Evolutionary conservation across 2,329 filamentous ascomycete genomes (phyloP).

Genomic region (Ophiosphaerella narmari): DNA sequence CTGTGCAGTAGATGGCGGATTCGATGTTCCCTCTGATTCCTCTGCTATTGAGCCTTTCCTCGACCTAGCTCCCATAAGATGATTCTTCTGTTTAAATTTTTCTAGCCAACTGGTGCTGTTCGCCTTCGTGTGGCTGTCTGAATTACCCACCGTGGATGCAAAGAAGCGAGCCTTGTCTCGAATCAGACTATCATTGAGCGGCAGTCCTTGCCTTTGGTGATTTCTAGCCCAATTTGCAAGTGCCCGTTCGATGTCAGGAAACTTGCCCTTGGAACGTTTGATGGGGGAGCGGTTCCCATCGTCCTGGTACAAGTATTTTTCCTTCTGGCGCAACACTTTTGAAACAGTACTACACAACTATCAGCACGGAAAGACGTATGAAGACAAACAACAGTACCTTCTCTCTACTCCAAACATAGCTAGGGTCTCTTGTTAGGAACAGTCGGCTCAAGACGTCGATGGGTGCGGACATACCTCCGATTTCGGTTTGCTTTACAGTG

Average conservation of each 20-base stretch:
- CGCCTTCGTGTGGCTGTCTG: conserved; percentile 72
- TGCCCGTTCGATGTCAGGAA: conserved; percentile 88
- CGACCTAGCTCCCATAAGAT: conserved; percentile 59
- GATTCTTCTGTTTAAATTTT: conserved; percentile 93
- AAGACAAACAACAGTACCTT: conserved; percentile 66
- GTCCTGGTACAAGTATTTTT: conserved; percentile 85
- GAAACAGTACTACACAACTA: conserved; percentile 80
- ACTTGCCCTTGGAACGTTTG: conserved; percentile 83
- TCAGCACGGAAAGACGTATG: conserved; percentile 20
- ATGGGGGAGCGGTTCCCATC: conserved; percentile 78
- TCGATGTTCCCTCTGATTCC: conserved; percentile 68
- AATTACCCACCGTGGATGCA: conserved; percentile 71
- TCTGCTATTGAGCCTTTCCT: conserved; percentile 64
- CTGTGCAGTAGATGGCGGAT: conserved; percentile 61
- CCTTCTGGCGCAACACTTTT: conserved; percentile 91
- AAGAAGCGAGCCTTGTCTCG: conserved; percentile 84
- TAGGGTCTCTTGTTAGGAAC: conserved; percentile 47
- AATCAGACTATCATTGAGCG: conserved; percentile 79
- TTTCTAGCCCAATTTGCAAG: conserved; percentile 87
- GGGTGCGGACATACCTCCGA: conserved; percentile 68
- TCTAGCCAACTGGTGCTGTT: conserved; percentile 83
- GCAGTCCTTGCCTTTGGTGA: conserved; percentile 73
- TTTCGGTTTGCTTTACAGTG: conserved; percentile 91
- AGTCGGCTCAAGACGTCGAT: conserved; percentile 18
- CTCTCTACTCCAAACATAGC: conserved; percentile 93